Evolutionary conservation across 352 stramenopile genomes (phyloP), one percentile per base, ranked within the genome.

Genomic region (Paralagenidium karlingii): DNA sequence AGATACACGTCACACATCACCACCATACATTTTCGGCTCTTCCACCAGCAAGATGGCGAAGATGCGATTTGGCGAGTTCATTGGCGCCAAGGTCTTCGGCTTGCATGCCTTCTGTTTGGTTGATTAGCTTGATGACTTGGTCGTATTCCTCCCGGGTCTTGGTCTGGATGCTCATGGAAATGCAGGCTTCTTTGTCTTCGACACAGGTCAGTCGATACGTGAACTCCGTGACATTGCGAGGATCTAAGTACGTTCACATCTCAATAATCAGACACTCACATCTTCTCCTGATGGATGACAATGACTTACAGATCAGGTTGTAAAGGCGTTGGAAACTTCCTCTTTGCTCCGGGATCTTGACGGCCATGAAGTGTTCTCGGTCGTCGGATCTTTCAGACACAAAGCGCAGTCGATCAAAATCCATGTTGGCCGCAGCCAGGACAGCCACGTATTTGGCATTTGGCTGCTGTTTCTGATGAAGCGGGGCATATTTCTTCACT

Each of bases 381-480:
- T 93, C 82, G 60, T 99, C 95, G 22, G 75, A 87, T 24, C 71
- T 74, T 33, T 84, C 70, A 5, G 84, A 85, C 7, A 99, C 87
- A 49, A 98, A 98, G 27, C 94, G 80, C n/a, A 98, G 71, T 13
- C 95, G 84, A 60, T 98, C 92, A 68, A 99, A 99, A 67, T 99
- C 94, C 94, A 99, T 98, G 62, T 99, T 99, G n/a, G 95, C 95
- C 8, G 94, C 95, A 8, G 89, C 96, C 31, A 96, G 79, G 34
- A 99, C 86, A 6, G 89, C 92, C 10, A 98, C 90, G 40, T 97
- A 88, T 31, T 81, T 96, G 42, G 86, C 68, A 30, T 84, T 64
- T n/a, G n/a, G n/a, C 24, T 52, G 37, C 0, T 25, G 3, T 2
- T 53, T 49, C 19, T 67, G 53, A 24, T 53, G 53, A 11, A 60